phyloP scores from a whole-genome alignment of 2,329 filamentous ascomycete genomes.

The Coniochaeta ligniaria region DNA sequence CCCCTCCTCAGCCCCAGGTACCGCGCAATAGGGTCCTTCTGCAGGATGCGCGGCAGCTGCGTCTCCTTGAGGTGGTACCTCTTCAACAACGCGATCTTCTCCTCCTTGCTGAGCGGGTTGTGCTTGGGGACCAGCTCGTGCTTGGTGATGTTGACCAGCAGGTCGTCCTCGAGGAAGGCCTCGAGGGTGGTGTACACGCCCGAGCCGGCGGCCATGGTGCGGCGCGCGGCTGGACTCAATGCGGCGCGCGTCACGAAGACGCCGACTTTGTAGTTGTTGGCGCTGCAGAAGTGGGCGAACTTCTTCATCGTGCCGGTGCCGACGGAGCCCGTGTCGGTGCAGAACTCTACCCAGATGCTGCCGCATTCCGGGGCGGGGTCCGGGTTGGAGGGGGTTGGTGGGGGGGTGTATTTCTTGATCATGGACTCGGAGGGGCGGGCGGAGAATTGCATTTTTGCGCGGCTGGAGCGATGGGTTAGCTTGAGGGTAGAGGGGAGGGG shows the following conservation, averaged over 20 bases:
- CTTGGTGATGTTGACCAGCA: slow-evolving; percentile 96
- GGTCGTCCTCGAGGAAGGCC: slow-evolving; percentile 90
- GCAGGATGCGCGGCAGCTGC: slow-evolving; percentile 85
- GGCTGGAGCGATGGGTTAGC: slow-evolving; percentile 43
- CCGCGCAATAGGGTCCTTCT: slow-evolving; percentile 84
- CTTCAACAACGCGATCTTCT: slow-evolving; percentile 79
- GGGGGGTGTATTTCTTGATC: slow-evolving; percentile 75
- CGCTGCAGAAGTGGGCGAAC: slow-evolving; percentile 76
- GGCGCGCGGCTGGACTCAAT: slow-evolving; percentile 80
- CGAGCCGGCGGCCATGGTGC: slow-evolving; percentile 67
- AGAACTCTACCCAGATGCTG: slow-evolving; percentile 91
- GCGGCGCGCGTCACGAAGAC: slow-evolving; percentile 81
- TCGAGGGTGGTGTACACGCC: slow-evolving; percentile 76
- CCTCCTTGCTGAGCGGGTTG: slow-evolving; percentile 79
- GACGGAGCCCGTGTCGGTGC: slow-evolving; percentile 59
- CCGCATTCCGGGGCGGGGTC: slow-evolving; percentile 70
- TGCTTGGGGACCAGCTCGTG: slow-evolving; percentile 96
- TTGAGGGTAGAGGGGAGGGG: background rate
- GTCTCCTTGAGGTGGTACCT: slow-evolving; percentile 96
- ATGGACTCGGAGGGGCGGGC: slow-evolving; percentile 78
- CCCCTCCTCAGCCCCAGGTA: slow-evolving; percentile 87
- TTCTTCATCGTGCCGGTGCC: slow-evolving; percentile 88
- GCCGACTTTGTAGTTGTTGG: slow-evolving; percentile 79
- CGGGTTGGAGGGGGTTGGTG: slow-evolving; percentile 60
- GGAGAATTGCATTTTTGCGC: slow-evolving; percentile 78